Conservation (phyloP, 2,329 filamentous ascomycete genomes). For the Trichoderma sp. region DNA sequence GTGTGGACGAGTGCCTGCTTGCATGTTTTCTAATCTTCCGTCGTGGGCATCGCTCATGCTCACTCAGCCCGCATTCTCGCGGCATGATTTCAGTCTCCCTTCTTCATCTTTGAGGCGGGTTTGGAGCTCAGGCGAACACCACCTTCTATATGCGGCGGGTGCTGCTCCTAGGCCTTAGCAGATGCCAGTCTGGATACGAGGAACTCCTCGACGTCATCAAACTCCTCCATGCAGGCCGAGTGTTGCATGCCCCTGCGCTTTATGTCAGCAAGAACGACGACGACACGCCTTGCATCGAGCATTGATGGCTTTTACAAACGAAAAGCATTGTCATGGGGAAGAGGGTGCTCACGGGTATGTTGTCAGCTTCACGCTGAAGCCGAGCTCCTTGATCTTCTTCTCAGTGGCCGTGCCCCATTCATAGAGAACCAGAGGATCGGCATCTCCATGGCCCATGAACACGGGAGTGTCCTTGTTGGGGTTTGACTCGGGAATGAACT, state of each 20-base stretch:
- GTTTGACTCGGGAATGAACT: constrained; percentile 40
- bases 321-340: background rate
- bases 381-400: constrained; percentile 65
- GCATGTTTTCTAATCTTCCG: background rate
- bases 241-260: constrained; percentile 67
- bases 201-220: constrained; percentile 75
- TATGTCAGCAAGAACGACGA: background rate
- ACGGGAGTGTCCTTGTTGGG: constrained; percentile 69
- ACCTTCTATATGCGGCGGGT: constrained; percentile 16
- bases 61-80: background rate
- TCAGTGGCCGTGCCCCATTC: constrained; percentile 68
- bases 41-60: background rate
- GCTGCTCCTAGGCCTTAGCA: background rate
- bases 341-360: constrained; percentile 64
- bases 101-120: background rate
- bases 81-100: constrained; percentile 1
- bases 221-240: constrained; percentile 74
- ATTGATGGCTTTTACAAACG: background rate
- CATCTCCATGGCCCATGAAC: constrained; percentile 80
- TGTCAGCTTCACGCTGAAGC: constrained; percentile 74
- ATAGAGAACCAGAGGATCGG: constrained; percentile 70
- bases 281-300: background rate
- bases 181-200: constrained; percentile 51
- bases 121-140: background rate
- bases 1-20: background rate